phyloP scores from a whole-genome alignment of 2,329 filamentous ascomycete genomes.

The Beauveria bassiana region DNA sequence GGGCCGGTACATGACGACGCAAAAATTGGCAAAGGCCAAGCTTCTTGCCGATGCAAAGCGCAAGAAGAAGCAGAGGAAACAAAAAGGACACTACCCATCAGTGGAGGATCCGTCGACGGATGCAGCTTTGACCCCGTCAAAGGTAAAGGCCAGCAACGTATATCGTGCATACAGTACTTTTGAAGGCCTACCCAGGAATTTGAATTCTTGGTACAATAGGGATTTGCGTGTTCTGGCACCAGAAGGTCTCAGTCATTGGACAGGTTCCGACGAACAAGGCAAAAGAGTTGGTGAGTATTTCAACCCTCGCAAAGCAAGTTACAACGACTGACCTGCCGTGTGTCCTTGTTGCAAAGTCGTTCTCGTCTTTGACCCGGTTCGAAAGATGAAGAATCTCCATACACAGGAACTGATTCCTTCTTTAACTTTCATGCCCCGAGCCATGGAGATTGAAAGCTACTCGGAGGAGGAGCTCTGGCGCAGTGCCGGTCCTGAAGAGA shows the following conservation, averaged over 20 bases:
- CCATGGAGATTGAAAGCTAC: slow-evolving; percentile 22
- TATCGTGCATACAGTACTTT: slow-evolving; percentile 23
- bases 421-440: slow-evolving; percentile 23
- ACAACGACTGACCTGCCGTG: background rate
- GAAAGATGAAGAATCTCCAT: slow-evolving; percentile 18
- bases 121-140: slow-evolving; percentile 4
- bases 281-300: slow-evolving; percentile 16
- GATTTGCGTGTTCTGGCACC: slow-evolving; percentile 22
- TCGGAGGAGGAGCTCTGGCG: slow-evolving; percentile 21
- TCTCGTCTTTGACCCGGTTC: slow-evolving; percentile 18
- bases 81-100: background rate
- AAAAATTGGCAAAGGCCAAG: slow-evolving; percentile 12
- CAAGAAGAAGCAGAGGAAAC: slow-evolving; percentile 9
- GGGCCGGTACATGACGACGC: slow-evolving; percentile 16
- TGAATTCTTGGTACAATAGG: slow-evolving; percentile 18
- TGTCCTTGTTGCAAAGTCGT: slow-evolving; percentile 16
- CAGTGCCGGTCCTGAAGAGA: slow-evolving; percentile 19
- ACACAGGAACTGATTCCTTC: slow-evolving; percentile 17
- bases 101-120: background rate
- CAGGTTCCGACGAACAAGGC: slow-evolving; percentile 15
- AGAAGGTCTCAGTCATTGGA: slow-evolving; percentile 21
- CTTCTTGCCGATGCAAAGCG: background rate
- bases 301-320: too few species aligned
- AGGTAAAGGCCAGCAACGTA: slow-evolving; percentile 19
- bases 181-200: slow-evolving; percentile 17